Percentiles rank a stretch among this genome's conserved stretches.
Conservation (phyloP, 306 rosid species). For the Macrotyloma uniflorum region DNA sequence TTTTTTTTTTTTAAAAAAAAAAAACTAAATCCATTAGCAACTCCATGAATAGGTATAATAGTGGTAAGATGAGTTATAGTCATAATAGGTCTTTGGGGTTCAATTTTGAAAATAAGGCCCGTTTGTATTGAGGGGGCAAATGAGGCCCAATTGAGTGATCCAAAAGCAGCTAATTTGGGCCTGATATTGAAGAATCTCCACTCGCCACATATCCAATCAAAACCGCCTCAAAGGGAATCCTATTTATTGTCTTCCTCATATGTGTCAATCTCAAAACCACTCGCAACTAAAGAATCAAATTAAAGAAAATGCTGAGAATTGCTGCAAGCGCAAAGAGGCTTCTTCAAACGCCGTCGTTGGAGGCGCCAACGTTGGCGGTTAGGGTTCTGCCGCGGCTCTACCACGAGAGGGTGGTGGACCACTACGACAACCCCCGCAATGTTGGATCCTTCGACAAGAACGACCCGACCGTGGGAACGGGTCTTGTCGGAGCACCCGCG, state of each 20-base stretch:
- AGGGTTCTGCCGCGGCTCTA: constrained; percentile 67
- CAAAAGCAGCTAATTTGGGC: background rate
- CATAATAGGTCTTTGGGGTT: no score
- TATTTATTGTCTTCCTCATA: constrained; percentile 8
- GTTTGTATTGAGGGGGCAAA: background rate
- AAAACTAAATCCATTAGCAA: no score
- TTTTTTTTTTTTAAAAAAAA: no score
- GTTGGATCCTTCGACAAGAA: constrained; percentile 91
- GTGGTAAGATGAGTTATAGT: no score
- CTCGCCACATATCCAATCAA: background rate
- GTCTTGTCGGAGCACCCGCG: constrained; percentile 97
- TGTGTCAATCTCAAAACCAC: background rate
- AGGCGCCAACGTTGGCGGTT: constrained; percentile 37
- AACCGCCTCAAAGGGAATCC: constrained; percentile 25
- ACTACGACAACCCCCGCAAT: constrained; percentile 89
- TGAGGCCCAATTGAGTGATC: background rate
- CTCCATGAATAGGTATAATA: no score
- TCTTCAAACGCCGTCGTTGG: constrained; percentile 51
- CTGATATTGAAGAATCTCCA: background rate
- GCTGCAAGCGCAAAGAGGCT: constrained; percentile 59
- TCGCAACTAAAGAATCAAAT: background rate
- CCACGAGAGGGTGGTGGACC: constrained; percentile 96
- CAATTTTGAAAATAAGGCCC: no score
- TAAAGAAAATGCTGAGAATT: constrained; percentile 60
- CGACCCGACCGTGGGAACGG: constrained; percentile 84